phyloP scores from a whole-genome alignment of 305 asterid genomes.

The Ilex paraguariensis region DNA sequence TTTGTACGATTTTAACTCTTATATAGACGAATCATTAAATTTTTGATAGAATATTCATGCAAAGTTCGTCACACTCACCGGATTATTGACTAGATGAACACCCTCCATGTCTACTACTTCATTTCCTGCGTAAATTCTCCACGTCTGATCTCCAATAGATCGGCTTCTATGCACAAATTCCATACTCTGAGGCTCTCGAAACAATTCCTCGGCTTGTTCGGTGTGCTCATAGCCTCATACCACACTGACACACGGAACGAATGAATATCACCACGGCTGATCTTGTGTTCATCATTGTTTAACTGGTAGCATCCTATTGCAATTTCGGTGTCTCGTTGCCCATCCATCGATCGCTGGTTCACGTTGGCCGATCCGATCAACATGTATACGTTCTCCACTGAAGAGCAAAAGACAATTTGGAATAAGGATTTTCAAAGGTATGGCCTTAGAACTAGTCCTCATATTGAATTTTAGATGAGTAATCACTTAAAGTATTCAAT shows the following conservation, averaged over 20 bases:
- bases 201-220: conserved; percentile 40
- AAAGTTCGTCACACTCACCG: conserved; percentile 40
- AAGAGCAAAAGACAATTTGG: background rate
- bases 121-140: conserved; percentile 59
- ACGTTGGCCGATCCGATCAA: conserved; percentile 84
- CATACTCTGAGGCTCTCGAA: conserved; percentile 47
- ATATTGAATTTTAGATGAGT: too few relatives aligned
- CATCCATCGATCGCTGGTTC: conserved; percentile 96
- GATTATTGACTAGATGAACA: conserved; percentile 66
- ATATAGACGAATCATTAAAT: too few relatives aligned
- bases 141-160: conserved; percentile 65
- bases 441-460: too few relatives aligned
- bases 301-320: conserved; percentile 82
- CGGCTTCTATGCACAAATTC: conserved; percentile 48
- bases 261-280: conserved; percentile 36
- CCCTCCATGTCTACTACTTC: conserved; percentile 76
- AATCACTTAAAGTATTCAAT: too few relatives aligned
- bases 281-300: conserved; percentile 28
- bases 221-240: conserved; percentile 94
- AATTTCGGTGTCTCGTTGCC: conserved; percentile 84
- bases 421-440: too few relatives aligned
- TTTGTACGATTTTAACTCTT: too few relatives aligned
- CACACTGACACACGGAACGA: conserved; percentile 74
- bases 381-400: conserved; percentile 80
- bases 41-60: conserved; percentile 22